A percentile compares a stretch with the other conserved stretches of the same genome.
These are phyloP conservation scores for Aspergillus coremiiformis DNA, from an alignment of 495 filamentous ascomycete genomes.

Conservation along the genomic window DNA sequence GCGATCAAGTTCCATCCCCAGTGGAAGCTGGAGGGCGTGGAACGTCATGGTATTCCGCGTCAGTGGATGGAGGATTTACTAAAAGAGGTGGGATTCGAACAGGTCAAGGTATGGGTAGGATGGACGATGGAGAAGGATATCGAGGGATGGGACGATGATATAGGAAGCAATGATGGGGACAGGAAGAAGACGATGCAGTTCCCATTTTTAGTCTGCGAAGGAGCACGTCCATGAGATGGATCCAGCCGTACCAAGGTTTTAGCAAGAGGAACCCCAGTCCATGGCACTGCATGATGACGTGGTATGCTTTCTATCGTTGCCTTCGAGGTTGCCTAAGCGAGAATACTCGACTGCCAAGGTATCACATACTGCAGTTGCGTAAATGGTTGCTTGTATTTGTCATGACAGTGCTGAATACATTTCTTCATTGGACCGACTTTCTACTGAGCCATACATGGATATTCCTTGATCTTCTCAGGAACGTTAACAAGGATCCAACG, in stretches of 20 bases:
- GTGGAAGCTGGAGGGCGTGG: slow-evolving; percentile 44
- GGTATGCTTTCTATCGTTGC: not conserved
- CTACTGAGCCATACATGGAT: no score
- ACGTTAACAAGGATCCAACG: no score
- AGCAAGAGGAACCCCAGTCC: not conserved
- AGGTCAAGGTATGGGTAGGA: slow-evolving; percentile 35
- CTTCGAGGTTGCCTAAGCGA: not conserved
- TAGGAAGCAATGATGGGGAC: not conserved
- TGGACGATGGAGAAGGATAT: slow-evolving; percentile 42
- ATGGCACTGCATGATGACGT: not conserved
- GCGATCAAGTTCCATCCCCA: slow-evolving; percentile 45
- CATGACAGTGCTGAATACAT: no score
- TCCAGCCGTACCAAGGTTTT: not conserved
- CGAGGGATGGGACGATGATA: slow-evolving; percentile 28
- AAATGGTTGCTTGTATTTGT: no score
- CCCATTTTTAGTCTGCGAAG: slow-evolving; percentile 47
- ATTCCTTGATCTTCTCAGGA: no score
- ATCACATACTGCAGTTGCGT: no score
- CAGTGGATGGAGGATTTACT: slow-evolving; percentile 33
- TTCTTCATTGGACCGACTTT: no score
- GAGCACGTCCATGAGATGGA: slow-evolving; percentile 8
- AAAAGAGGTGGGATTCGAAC: slow-evolving; percentile 38
- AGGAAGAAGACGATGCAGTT: slow-evolving; percentile 34
- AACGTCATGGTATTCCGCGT: slow-evolving; percentile 44
- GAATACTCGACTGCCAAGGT: no score